Percentiles rank a stretch among this genome's conserved stretches.
Conservation (phyloP, 1,139 yeast species). For the Yamadazyma spencermartinsiae region DNA sequence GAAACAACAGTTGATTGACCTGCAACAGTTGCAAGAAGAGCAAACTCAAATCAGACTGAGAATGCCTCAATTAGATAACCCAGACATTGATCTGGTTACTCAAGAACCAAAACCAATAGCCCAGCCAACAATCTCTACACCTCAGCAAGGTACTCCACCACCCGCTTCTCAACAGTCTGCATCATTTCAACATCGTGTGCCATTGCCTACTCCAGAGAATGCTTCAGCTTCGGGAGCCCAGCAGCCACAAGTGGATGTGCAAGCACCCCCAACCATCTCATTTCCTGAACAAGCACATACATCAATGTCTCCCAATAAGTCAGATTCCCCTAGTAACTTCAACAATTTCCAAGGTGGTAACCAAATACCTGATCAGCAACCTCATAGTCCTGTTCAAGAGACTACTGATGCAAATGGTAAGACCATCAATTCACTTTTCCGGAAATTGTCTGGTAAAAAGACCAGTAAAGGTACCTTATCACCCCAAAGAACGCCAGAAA, state of each 20-base stretch:
- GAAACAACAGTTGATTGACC: slow-evolving; percentile 11
- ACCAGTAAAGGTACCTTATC: slow-evolving; percentile 17
- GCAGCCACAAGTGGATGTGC: not conserved
- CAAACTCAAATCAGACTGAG: slow-evolving; percentile 11
- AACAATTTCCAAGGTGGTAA: slow-evolving; percentile 9
- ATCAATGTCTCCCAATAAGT: slow-evolving; percentile 25
- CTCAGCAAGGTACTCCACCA: slow-evolving; percentile 4
- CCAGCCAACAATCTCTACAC: slow-evolving; percentile 13
- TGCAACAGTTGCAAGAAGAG: slow-evolving; percentile 8
- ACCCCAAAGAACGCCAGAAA: slow-evolving; percentile 19
- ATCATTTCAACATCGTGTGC: slow-evolving; percentile 1
- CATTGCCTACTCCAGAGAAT: not conserved
- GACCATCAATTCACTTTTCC: slow-evolving; percentile 38
- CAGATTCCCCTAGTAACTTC: slow-evolving; percentile 6
- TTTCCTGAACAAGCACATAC: slow-evolving; percentile 76
- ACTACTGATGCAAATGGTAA: slow-evolving; percentile 37
- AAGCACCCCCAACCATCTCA: slow-evolving; percentile 26
- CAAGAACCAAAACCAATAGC: slow-evolving; percentile 17
- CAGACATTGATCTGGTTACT: slow-evolving; percentile 16
- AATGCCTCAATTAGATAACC: slow-evolving; percentile 11
- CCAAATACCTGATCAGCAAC: slow-evolving; percentile 36
- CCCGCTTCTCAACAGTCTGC: slow-evolving; percentile 1
- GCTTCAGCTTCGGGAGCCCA: slow-evolving; percentile 1
- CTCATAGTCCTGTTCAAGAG: slow-evolving; percentile 31
- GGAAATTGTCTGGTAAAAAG: slow-evolving; percentile 41